Conservation (phyloP, 164 flowering plant genomes). For the Dillenia turbinata region DNA sequence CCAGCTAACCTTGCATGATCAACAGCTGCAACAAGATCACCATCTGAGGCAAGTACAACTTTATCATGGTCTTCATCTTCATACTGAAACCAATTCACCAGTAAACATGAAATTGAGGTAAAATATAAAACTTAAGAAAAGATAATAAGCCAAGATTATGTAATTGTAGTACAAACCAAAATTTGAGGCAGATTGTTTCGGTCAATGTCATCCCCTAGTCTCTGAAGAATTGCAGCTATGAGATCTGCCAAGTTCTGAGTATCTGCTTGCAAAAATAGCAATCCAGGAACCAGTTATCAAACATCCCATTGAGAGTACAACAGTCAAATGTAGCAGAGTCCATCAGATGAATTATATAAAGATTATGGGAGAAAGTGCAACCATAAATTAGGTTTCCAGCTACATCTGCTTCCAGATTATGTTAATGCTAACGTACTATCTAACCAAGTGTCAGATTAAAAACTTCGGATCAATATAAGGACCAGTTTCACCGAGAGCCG, state of each 20-base stretch:
- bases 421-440: no score
- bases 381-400: no score
- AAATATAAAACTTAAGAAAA: neutral
- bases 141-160: neutral
- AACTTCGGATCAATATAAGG: no score
- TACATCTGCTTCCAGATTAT: no score
- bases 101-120: neutral
- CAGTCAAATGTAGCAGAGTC: no score
- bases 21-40: slow-evolving; percentile 86
- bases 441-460: no score
- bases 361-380: no score
- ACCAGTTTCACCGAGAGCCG: no score
- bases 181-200: slow-evolving; percentile 76
- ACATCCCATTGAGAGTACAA: neutral
- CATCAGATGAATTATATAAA: no score
- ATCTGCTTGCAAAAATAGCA: slow-evolving; percentile 35
- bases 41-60: slow-evolving; percentile 80
- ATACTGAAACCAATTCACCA: slow-evolving; percentile 44
- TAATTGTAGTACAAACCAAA: slow-evolving; percentile 36
- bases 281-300: neutral
- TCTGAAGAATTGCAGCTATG: slow-evolving; percentile 76
- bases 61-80: slow-evolving; percentile 97
- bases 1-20: slow-evolving; percentile 90
- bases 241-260: slow-evolving; percentile 69
- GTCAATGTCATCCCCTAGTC: slow-evolving; percentile 86